Conservation (phyloP, 2,329 filamentous ascomycete genomes). For the Calonectria multiphialidica region DNA sequence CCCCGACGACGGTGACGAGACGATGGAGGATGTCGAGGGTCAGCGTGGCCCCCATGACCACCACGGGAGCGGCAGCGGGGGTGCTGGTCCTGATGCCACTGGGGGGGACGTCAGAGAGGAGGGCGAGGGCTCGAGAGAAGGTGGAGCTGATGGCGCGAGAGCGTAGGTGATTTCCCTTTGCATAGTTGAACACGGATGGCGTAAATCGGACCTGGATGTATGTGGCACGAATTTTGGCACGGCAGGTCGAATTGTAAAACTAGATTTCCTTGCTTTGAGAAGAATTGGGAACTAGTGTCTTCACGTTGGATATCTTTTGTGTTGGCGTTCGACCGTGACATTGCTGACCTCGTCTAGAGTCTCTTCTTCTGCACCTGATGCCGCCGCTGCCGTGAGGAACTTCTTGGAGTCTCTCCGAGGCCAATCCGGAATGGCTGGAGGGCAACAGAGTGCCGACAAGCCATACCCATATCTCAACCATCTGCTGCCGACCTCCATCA, state of each 20-base stretch:
- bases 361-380: constrained; percentile 72
- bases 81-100: constrained; percentile 87
- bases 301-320: constrained; percentile 38
- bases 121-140: constrained; percentile 88
- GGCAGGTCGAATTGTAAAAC: constrained; percentile 47
- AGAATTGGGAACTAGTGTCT: constrained; percentile 45
- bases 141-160: constrained; percentile 96
- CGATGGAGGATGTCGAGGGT: constrained; percentile 74
- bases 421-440: constrained; percentile 56
- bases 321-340: constrained; percentile 38
- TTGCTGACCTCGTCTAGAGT: constrained; percentile 68
- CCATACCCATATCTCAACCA: constrained; percentile 88
- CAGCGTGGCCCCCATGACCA: constrained; percentile 70
- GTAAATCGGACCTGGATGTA: constrained; percentile 36
- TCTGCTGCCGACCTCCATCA: constrained; percentile 82
- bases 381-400: constrained; percentile 84
- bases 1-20: constrained; percentile 65
- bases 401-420: constrained; percentile 86
- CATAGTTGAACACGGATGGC: constrained; percentile 42
- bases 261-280: constrained; percentile 46
- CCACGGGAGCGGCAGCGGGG: constrained; percentile 75
- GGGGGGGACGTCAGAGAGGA: constrained; percentile 94
- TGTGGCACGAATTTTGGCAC: constrained; percentile 36
- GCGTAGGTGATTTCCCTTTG: constrained; percentile 83
- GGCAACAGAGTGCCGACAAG: constrained; percentile 59